Evolutionary conservation across 345 rosid species (phyloP).

Genomic region (Cardamine resedifolia): DNA sequence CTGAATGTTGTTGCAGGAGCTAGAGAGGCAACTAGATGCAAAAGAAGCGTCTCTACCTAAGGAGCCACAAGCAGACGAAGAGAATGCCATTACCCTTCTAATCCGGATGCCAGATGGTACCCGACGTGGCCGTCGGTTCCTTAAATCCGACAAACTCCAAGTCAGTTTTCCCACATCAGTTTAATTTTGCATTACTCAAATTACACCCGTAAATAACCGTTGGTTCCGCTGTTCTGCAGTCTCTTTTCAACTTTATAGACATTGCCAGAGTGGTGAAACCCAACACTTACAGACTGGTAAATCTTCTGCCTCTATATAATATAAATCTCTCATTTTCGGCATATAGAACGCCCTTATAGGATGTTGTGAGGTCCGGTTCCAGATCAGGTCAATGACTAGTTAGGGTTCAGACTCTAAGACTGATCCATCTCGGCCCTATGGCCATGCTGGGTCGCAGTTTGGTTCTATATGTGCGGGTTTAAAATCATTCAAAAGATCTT

Average conservation of each 20-base stretch:
- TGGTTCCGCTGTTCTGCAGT: constrained; percentile 50
- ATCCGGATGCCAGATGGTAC: constrained; percentile 96
- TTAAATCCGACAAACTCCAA: constrained; percentile 75
- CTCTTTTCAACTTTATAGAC: constrained; percentile 90
- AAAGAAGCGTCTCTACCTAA: constrained; percentile 93
- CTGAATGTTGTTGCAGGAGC: constrained; percentile 60
- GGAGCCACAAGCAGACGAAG: constrained; percentile 82
- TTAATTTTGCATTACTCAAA: constrained; percentile 3
- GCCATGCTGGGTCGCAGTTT: neutral
- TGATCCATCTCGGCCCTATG: neutral
- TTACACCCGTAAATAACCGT: neutral
- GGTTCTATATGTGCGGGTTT: neutral
- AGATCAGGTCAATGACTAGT: neutral
- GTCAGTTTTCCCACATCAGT: constrained; percentile 41
- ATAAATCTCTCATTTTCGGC: neutral
- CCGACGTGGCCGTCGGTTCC: constrained; percentile 90
- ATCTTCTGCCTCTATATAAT: neutral
- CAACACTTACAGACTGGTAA: constrained; percentile 88
- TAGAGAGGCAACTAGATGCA: constrained; percentile 72
- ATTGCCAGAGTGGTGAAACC: constrained; percentile 84
- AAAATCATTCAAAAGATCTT: neutral
- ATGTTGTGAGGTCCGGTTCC: neutral
- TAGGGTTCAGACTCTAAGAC: neutral
- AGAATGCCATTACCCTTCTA: constrained; percentile 80
- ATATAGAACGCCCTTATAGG: neutral